Conservation (phyloP, 78 protist species). For the Cavenderia fasciculata region DNA sequence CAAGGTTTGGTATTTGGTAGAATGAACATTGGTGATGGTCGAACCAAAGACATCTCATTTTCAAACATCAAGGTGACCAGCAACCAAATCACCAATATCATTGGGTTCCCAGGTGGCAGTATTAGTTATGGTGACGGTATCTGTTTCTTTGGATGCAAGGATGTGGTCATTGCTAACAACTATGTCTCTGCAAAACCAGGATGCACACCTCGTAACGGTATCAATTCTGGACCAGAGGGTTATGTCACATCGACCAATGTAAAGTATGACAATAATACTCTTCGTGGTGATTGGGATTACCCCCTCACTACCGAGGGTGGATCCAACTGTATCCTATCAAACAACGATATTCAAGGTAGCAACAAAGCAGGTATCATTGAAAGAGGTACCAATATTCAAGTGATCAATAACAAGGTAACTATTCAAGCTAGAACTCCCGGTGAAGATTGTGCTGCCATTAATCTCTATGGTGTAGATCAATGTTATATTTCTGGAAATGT, state of each 20-base stretch:
- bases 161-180: slow-evolving; percentile 40
- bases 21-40: not conserved
- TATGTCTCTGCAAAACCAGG: slow-evolving; percentile 49
- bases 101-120: slow-evolving; percentile 43
- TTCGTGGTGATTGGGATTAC: slow-evolving; percentile 73
- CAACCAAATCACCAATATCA: slow-evolving; percentile 44
- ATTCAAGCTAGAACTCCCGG: slow-evolving; percentile 18
- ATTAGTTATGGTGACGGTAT: slow-evolving; percentile 68
- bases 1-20: slow-evolving; percentile 50
- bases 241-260: slow-evolving; percentile 12
- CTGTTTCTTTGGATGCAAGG: slow-evolving; percentile 36
- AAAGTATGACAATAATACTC: slow-evolving; percentile 13
- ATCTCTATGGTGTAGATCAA: slow-evolving; percentile 53
- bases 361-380: slow-evolving; percentile 27
- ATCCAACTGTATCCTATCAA: not conserved
- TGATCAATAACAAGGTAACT: slow-evolving; percentile 19
- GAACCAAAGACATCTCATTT: not conserved
- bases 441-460: slow-evolving; percentile 24
- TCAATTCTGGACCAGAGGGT: slow-evolving; percentile 72
- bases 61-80: not conserved
- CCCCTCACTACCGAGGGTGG: slow-evolving; percentile 48
- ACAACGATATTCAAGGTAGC: slow-evolving; percentile 38
- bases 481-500: slow-evolving; percentile 35
- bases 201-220: slow-evolving; percentile 58
- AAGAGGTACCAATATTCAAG: slow-evolving; percentile 27